A percentile compares a stretch with the other conserved stretches of the same genome.
These are phyloP conservation scores for Chenopodium album DNA, from an alignment of 148 eudicot species.

Conservation along the genomic window DNA sequence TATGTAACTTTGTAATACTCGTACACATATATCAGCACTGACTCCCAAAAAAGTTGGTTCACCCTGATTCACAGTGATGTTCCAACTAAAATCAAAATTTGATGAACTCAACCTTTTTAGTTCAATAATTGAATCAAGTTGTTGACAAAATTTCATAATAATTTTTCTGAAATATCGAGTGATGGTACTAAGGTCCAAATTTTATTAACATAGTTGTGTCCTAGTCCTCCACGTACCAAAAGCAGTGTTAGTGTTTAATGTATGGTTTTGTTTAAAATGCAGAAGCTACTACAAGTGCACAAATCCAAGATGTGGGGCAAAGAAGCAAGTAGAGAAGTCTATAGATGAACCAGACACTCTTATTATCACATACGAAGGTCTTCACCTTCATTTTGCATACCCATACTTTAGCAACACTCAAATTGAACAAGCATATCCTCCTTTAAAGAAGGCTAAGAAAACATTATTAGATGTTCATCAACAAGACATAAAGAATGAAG, in stretches of 20 bases:
- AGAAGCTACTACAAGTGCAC: conserved; percentile 95
- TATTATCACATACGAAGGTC: conserved; percentile 81
- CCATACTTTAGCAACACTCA: conserved; percentile 42
- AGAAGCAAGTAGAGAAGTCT: conserved; percentile 84
- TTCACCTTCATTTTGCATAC: conserved; percentile 73
- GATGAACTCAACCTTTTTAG: no score
- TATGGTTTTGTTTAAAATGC: conserved; percentile 13
- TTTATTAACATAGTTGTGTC: background rate
- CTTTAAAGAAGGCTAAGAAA: conserved; percentile 43
- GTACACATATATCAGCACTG: no score
- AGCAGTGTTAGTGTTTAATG: background rate
- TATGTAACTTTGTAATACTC: no score
- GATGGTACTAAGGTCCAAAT: background rate
- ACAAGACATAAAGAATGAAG: conserved; percentile 6
- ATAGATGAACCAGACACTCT: conserved; percentile 65
- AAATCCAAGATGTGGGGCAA: conserved; percentile 76
- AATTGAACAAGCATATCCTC: conserved; percentile 25
- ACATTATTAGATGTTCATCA: conserved; percentile 11
- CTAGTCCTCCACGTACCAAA: background rate
- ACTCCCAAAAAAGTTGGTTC: no score
- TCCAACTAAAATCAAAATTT: no score
- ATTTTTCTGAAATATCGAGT: no score
- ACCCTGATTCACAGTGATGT: no score
- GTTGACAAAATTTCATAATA: no score
- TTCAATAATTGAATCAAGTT: no score